Base-by-base conservation (phyloP, 805 yeast species). In the Lipomyces lipofer region DNA sequence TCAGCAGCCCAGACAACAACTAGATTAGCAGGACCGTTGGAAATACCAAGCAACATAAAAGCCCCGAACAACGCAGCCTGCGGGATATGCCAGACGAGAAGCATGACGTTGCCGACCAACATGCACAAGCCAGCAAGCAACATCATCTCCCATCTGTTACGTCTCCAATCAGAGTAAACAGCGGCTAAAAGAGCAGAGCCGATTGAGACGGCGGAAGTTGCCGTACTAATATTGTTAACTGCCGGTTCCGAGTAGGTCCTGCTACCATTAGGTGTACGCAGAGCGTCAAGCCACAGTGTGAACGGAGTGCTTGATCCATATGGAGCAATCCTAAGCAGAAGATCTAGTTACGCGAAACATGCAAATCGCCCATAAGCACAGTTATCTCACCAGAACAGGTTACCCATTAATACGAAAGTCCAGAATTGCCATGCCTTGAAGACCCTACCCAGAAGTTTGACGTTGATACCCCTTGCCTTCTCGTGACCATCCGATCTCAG, bases 11-110 rank as follows among this genome's bases (percentile, higher is more conserved):
- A 81, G 13, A 80, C 74, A 63, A 80, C 80, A 13, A 80, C 67
- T 0, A 78, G 80, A 0, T 85, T 81, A 1, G 84, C 84, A 74
- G 77, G 78, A 10, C 84, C 82, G 80, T 84, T 77, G 7, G 83
- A 83, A 54, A 78, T 75, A 65, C 79, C 81, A 55, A 77, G 81
- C 33, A 81, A 66, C 64, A 79, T 75, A 68, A 75, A 82, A 0
- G 82, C 86, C 68, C 80, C 81, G 82, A 83, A 80, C 60, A 78
- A 80, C 2, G 81, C 82, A 12, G 73, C 62, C 59, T 79, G 79
- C 2, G 77, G 71, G 8, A 82, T 77, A 46, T 77, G 46, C 85
- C 85, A 82, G 6, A 75, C 78, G 2, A 83, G 80, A 49, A 82
- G 67, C 43, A 81, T 69, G 8, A 75, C 68, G 60, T 80, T 80